Percentiles rank a stretch among this genome's conserved stretches.
phyloP scores from a whole-genome alignment of 345 rosid genomes.

The Corymbia maculata region DNA sequence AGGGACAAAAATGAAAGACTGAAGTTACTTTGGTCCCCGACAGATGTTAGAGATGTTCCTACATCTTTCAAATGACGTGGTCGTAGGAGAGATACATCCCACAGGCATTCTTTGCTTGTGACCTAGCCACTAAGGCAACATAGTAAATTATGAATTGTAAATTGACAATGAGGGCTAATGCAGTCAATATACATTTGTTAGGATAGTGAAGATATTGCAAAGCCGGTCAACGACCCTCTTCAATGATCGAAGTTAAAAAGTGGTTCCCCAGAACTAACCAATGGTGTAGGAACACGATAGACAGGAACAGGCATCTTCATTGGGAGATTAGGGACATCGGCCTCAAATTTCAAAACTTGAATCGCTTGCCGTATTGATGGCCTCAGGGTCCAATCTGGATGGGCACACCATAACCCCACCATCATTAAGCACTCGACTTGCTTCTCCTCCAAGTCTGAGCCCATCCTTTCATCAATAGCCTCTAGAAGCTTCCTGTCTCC shows the following conservation, averaged over 20 bases:
- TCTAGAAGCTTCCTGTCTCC: slow-evolving; percentile 10
- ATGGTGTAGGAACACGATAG: slow-evolving; percentile 12
- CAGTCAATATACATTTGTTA: no score
- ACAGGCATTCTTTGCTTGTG: no score
- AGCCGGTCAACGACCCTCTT: slow-evolving; percentile 16
- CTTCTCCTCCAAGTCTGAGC: slow-evolving; percentile 13
- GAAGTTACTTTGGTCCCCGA: no score
- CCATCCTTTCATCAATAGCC: slow-evolving; percentile 24
- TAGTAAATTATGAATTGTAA: no score
- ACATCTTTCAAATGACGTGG: no score
- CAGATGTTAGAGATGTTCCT: no score
- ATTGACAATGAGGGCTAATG: no score
- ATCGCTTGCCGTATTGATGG: slow-evolving; percentile 45
- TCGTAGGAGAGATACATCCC: no score
- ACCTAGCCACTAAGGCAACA: no score
- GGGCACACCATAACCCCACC: slow-evolving; percentile 55
- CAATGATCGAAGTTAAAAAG: neutral
- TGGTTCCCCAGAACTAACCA: slow-evolving; percentile 20
- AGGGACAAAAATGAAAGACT: no score
- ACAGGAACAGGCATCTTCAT: slow-evolving; percentile 28
- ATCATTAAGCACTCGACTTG: slow-evolving; percentile 31
- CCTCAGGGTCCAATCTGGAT: slow-evolving; percentile 33
- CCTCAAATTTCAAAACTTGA: slow-evolving; percentile 33
- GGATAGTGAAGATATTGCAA: no score
- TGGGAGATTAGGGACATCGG: slow-evolving; percentile 28